Evolutionary conservation across 225 moss, liverwort and hornwort species (phyloP).

Genomic region (Straminergon stramineum): DNA sequence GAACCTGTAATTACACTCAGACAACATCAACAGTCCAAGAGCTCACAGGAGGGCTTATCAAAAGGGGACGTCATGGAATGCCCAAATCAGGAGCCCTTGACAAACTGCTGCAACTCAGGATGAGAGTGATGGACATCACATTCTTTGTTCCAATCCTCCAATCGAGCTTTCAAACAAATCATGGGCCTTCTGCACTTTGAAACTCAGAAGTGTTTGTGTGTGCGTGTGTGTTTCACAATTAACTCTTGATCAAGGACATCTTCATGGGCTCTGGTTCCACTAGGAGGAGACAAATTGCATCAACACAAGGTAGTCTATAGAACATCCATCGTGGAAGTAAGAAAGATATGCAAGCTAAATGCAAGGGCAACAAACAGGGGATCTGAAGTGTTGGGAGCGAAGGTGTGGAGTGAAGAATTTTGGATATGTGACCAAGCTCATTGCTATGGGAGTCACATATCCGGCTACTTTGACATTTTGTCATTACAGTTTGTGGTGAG

Average conservation of each 20-base stretch:
- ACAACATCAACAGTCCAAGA: not conserved
- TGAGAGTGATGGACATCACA: slow-evolving; percentile 33
- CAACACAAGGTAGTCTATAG: not conserved
- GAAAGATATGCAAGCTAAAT: not conserved
- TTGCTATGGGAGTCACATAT: not conserved
- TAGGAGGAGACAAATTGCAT: not conserved
- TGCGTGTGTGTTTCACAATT: not conserved
- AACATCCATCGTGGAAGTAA: not conserved
- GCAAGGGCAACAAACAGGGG: not conserved
- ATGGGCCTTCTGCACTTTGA: not conserved
- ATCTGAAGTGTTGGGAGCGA: not conserved
- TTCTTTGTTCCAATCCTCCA: slow-evolving; percentile 20
- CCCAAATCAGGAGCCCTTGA: slow-evolving; percentile 3
- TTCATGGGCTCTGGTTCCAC: not conserved
- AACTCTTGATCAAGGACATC: not conserved
- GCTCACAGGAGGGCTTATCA: not conserved
- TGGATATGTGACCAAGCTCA: not conserved
- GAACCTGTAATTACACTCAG: not conserved
- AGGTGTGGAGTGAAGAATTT: not conserved
- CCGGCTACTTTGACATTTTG: not conserved
- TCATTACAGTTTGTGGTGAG: not conserved
- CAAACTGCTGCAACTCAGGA: slow-evolving; percentile 60
- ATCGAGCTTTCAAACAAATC: not conserved
- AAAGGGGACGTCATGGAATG: not conserved
- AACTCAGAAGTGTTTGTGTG: no score